Conservation (phyloP, 1,284 basidiomycete species). For the Kalmanozyma brasiliensis region DNA sequence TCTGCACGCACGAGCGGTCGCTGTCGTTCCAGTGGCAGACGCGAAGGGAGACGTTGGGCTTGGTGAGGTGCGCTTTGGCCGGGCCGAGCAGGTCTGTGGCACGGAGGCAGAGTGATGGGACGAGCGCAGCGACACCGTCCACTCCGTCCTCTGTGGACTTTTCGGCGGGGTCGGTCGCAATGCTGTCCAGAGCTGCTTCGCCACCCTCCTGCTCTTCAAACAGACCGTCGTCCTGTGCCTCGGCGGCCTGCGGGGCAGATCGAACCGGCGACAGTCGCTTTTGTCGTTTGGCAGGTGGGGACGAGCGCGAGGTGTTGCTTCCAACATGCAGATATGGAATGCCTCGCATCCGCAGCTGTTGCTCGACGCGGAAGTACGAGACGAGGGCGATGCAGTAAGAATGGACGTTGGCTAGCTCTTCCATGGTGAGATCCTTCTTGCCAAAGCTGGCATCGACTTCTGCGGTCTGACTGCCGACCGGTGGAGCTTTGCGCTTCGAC, state of each 20-base stretch:
- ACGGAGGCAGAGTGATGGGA: slow-evolving; percentile 83
- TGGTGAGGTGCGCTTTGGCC: slow-evolving; percentile 81
- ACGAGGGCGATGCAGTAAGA: slow-evolving; percentile 78
- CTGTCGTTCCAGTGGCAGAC: slow-evolving; percentile 90
- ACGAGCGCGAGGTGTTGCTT: slow-evolving; percentile 68
- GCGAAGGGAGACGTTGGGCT: slow-evolving; percentile 87
- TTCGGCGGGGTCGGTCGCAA: slow-evolving; percentile 70
- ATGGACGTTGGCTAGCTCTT: slow-evolving; percentile 52
- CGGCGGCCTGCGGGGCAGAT: slow-evolving; percentile 3
- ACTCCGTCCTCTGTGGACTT: neutral
- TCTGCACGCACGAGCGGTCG: slow-evolving; percentile 73
- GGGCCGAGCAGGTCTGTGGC: slow-evolving; percentile 82
- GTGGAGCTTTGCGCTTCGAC: slow-evolving; percentile 24
- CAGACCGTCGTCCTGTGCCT: slow-evolving; percentile 25
- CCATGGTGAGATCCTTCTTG: slow-evolving; percentile 30
- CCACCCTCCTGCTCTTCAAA: slow-evolving; percentile 24
- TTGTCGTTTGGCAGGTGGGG: slow-evolving; percentile 26
- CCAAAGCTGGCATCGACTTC: slow-evolving; percentile 5
- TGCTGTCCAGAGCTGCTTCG: neutral
- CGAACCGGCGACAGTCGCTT: neutral
- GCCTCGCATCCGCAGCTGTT: slow-evolving; percentile 81
- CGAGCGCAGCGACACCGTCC: slow-evolving; percentile 73
- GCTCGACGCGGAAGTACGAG: slow-evolving; percentile 86
- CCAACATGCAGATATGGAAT: slow-evolving; percentile 83
- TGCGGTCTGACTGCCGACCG: neutral